Evolutionary conservation across 768 basidiomycete genomes (phyloP).

Genomic region (Boletellus emodensis): DNA sequence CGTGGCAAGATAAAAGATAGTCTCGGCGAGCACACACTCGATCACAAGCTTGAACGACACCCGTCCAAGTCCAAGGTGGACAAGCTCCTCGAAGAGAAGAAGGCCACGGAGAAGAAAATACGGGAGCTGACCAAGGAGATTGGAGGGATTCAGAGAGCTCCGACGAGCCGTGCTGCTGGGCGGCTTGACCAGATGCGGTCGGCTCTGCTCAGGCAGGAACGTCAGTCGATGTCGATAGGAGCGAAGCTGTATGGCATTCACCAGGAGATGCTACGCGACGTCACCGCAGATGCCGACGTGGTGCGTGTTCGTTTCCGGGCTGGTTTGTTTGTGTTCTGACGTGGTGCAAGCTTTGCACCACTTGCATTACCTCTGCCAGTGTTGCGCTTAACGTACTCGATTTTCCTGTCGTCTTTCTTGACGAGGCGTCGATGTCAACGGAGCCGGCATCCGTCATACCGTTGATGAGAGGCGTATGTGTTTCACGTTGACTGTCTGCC

Average conservation of each 20-base stretch:
- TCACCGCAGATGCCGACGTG: constrained; percentile 67
- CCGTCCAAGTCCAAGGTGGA: constrained; percentile 46
- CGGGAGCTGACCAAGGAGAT: constrained; percentile 27
- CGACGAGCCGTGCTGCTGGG: constrained; percentile 9
- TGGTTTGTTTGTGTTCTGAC: constrained; percentile 7
- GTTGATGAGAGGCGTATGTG: constrained; percentile 87
- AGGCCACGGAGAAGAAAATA: constrained; percentile 24
- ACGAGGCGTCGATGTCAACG: constrained; percentile 96
- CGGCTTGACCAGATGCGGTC: constrained; percentile 31
- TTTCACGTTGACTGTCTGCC: constrained; percentile 6
- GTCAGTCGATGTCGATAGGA: constrained; percentile 31
- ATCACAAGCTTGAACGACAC: constrained; percentile 60
- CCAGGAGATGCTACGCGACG: constrained; percentile 60
- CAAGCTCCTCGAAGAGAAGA: constrained; percentile 38
- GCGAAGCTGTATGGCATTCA: constrained; percentile 51
- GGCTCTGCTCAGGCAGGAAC: constrained; percentile 24
- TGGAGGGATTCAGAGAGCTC: constrained; percentile 13
- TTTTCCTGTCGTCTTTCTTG: constrained; percentile 90
- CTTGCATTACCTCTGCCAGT: constrained; percentile 77
- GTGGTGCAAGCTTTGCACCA: constrained; percentile 71
- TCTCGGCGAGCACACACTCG: constrained; percentile 56
- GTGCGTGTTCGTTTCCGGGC: constrained; percentile 40
- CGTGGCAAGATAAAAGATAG: constrained; percentile 55
- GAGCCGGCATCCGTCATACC: constrained; percentile 91
- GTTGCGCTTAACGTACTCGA: constrained; percentile 65